Percentiles rank a stretch among this genome's conserved stretches.
Conservation (phyloP, 2,329 filamentous ascomycete genomes). For the Ophiostoma fasciatum region DNA sequence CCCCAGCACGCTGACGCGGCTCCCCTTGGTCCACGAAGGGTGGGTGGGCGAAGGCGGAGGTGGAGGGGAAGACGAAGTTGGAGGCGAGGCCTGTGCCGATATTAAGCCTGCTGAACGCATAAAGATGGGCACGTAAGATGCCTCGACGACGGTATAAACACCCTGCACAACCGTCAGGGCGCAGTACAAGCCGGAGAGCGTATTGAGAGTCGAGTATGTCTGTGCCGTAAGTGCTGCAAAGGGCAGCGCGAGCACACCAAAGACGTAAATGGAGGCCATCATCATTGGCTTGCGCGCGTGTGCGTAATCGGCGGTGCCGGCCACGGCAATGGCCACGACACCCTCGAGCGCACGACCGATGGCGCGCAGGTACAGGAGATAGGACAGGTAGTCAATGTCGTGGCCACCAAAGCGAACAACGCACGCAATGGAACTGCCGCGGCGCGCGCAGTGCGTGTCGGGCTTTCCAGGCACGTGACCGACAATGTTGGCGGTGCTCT, state of each 20-base stretch:
- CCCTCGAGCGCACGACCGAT: conserved; percentile 4
- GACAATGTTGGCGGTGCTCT: conserved; percentile 1
- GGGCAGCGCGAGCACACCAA: conserved; percentile 2
- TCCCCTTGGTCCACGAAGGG: neutral
- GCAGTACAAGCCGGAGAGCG: conserved; percentile 2
- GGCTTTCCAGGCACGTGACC: conserved; percentile 2
- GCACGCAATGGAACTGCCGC: neutral
- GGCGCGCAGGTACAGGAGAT: conserved; percentile 3
- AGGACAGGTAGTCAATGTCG: conserved; percentile 6
- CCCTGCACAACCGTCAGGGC: conserved; percentile 2
- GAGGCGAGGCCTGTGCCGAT: neutral
- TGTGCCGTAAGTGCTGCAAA: conserved; percentile 1
- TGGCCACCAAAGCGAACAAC: neutral
- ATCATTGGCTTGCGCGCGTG: conserved; percentile 5
- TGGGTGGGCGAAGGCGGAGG: neutral
- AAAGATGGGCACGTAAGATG: conserved; percentile 5
- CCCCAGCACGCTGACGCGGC: conserved; percentile 4
- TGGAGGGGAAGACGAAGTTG: neutral
- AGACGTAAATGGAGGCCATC: conserved; percentile 5
- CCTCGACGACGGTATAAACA: conserved; percentile 5
- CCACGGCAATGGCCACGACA: conserved; percentile 2
- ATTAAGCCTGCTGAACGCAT: conserved; percentile 2
- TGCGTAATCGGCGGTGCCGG: conserved; percentile 3
- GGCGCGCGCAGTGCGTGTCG: neutral
- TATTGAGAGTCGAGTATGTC: neutral